Evolutionary conservation across 202 grass and related monocot species (phyloP), one percentile per base, ranked within the genome.

Genomic region (Carex sylvatica): DNA sequence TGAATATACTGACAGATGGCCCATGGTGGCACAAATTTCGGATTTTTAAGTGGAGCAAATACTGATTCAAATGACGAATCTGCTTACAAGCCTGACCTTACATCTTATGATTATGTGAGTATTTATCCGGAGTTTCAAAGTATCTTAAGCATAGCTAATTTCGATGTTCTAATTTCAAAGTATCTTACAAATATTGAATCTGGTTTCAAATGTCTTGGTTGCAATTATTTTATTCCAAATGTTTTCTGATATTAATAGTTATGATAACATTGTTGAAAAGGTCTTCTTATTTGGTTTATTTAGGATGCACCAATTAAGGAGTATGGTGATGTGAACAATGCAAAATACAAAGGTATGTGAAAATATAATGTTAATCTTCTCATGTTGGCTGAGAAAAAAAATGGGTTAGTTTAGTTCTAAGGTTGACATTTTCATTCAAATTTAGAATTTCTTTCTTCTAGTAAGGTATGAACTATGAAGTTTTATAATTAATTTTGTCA

Each of bases 231-330:
- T 64, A 11, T 84, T 74, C 30, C 14, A 55, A 55, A 49, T 76
- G 24, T 30, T 75, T 75, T 38, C 13, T 75, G 1, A 74, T 5
- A 11, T 9, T 38, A 68, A 38, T 68, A n/a, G 5, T 68, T 38
- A 8, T 68, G 6, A 9, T 42, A 69, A 40, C 16, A 69, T 53
- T 28, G 70, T 53, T 30, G 22, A 74, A 74, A 74, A 31, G 16
- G 12, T 16, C 46, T 74, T 63, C 3, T 62, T 80, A 26, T 55
- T 83, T 35, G 65, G 67, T 81, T 79, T 55, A 80, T 53, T 61
- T 69, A 98, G 95, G 95, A 98, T 90, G 95, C 95, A 78, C 95
- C 95, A 20, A 98, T 98, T 85, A 98, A 90, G 92, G 95, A 98
- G 77, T 85, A 88, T 82, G 95, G 95, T 56, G 89, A 91, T 15